Evolutionary conservation across 1,139 yeast species (phyloP).

Genomic region (Pichia sp.): DNA sequence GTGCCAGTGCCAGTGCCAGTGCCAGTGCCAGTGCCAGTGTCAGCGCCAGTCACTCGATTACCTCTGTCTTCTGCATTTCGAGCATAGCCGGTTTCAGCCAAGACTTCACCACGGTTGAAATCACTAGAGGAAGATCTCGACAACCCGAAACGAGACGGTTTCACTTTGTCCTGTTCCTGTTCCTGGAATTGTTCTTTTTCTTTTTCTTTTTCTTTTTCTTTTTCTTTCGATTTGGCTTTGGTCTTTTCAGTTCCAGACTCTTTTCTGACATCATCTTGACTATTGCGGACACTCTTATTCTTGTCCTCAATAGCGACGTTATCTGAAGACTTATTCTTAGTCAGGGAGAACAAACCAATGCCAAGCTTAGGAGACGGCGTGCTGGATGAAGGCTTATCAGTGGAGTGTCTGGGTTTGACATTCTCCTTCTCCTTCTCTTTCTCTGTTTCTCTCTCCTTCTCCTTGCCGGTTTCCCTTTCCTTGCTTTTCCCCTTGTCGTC

Average conservation of each 20-base stretch:
- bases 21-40: too few species aligned
- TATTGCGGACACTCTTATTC: too few species aligned
- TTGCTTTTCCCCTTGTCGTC: not conserved
- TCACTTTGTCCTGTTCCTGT: not conserved
- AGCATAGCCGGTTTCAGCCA: too few species aligned
- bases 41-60: too few species aligned
- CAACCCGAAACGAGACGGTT: not conserved
- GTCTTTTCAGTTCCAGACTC: too few species aligned
- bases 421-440: too few species aligned
- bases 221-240: constrained; percentile 2
- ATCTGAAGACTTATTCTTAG: constrained; percentile 7
- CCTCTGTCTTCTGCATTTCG: too few species aligned
- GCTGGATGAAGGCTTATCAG: not conserved
- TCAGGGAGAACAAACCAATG: constrained; percentile 4
- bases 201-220: constrained; percentile 3
- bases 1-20: too few species aligned
- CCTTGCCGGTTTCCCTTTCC: constrained; percentile 3
- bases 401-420: not conserved
- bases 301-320: not conserved
- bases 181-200: not conserved
- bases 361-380: constrained; percentile 11
- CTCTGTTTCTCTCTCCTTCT: not conserved
- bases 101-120: too few species aligned
- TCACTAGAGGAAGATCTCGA: too few species aligned
- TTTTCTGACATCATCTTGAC: too few species aligned